Evolutionary conservation across 371 early-diverging fungal species (phyloP).

Genomic region (Astathelohania contejeani): DNA sequence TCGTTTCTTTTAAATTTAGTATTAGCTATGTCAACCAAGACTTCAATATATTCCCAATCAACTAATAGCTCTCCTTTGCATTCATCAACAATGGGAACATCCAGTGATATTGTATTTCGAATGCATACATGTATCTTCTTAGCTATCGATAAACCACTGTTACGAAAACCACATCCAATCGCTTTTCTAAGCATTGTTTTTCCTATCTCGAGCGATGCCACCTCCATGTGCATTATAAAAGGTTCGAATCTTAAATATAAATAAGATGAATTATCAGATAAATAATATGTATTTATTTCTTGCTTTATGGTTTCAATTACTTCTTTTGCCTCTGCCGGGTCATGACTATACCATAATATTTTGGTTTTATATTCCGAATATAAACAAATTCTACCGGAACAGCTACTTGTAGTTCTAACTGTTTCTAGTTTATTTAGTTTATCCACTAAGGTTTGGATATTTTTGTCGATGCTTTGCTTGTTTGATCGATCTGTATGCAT

Average conservation of each 20-base stretch:
- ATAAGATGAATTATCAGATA: not conserved
- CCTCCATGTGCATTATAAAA: conserved; percentile 3
- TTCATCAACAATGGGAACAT: conserved; percentile 1
- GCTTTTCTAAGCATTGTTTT: not conserved
- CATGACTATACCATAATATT: not conserved
- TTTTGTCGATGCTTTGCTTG: not conserved
- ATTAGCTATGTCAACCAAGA: not conserved
- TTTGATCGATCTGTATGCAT: not conserved
- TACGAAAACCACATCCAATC: not conserved
- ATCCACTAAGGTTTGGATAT: not conserved
- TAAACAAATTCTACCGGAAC: not conserved
- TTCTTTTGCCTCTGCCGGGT: not conserved
- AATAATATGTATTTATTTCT: not conserved
- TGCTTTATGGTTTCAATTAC: not conserved
- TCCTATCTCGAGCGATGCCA: not conserved
- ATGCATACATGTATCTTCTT: not conserved
- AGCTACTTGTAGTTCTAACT: not conserved
- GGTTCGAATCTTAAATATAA: conserved; percentile 9
- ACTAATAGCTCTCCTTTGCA: not conserved
- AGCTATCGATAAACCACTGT: not conserved
- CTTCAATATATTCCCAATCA: not conserved
- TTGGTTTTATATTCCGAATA: not conserved
- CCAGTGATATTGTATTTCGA: not conserved
- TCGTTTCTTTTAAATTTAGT: not conserved
- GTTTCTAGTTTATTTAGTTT: not conserved